Percentiles rank a stretch among this genome's conserved stretches.
phyloP scores from a whole-genome alignment of 2,329 filamentous ascomycete species.

The Botrytis aclada region DNA sequence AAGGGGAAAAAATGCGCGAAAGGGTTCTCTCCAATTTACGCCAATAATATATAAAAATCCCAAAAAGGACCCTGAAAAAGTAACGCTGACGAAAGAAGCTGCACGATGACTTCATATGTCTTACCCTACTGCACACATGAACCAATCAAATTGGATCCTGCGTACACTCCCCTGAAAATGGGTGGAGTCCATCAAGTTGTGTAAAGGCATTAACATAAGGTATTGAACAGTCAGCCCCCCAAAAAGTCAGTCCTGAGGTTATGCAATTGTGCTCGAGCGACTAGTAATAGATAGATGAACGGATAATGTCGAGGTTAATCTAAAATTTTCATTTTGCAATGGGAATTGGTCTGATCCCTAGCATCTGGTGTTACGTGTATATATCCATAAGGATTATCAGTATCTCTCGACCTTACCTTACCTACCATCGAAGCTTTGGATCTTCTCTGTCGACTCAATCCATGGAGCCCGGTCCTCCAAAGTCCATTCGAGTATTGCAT shows the following conservation, averaged over 20 bases:
- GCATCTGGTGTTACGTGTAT: too few relatives aligned
- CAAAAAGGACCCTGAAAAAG: constrained; percentile 2
- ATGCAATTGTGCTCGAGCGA: neutral
- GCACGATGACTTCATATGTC: constrained; percentile 3
- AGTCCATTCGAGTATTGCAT: too few relatives aligned
- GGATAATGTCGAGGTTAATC: neutral
- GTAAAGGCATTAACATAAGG: neutral
- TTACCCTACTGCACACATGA: neutral
- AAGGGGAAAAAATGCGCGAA: neutral
- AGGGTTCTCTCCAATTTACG: neutral
- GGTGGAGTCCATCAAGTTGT: neutral
- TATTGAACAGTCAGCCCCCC: neutral
- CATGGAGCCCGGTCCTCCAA: too few relatives aligned
- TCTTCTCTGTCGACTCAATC: too few relatives aligned
- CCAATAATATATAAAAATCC: neutral
- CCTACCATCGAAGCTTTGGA: too few relatives aligned
- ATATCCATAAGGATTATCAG: too few relatives aligned
- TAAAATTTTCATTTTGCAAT: neutral
- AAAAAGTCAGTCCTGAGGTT: neutral
- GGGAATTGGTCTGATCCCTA: too few relatives aligned
- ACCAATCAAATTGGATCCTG: neutral
- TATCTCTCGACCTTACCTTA: too few relatives aligned
- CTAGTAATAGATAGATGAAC: too few relatives aligned
- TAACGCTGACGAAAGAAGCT: neutral
- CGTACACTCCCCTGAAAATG: neutral